These are phyloP conservation scores for Neurospora sp. DNA, from an alignment of 495 filamentous ascomycete genomes.

Conservation along the genomic window DNA sequence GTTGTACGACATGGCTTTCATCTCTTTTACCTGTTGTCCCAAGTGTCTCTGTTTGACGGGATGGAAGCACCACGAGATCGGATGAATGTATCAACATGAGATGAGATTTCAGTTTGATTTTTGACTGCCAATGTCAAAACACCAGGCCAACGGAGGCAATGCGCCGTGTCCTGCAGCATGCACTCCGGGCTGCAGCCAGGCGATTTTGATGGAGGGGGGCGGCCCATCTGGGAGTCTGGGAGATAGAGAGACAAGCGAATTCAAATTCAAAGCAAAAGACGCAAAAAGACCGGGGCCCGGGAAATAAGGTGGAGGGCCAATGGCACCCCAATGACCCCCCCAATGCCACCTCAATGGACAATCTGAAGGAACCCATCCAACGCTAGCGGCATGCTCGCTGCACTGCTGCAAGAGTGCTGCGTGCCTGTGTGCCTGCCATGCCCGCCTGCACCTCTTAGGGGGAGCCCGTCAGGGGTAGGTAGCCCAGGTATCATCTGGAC, in stretches of 20 bases:
- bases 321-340: background rate
- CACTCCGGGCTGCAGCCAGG: background rate
- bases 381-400: background rate
- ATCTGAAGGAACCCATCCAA: background rate
- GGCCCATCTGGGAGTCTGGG: background rate
- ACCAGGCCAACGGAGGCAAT: no score
- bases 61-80: background rate
- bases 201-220: no score
- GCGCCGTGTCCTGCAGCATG: background rate
- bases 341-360: background rate
- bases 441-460: background rate
- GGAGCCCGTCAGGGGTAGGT: background rate
- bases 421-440: background rate
- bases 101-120: background rate
- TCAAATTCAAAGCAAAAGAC: background rate
- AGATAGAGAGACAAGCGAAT: background rate
- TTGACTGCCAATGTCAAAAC: constrained; percentile 6
- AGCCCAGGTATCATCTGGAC: background rate
- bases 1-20: background rate
- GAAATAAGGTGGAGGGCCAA: background rate
- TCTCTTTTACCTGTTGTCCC: background rate
- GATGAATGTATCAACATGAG: background rate
- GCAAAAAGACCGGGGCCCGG: background rate
- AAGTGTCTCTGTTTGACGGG: background rate
- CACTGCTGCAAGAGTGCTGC: background rate